Conservation (phyloP, 2,329 filamentous ascomycete species). For the Westerdykella sp. region DNA sequence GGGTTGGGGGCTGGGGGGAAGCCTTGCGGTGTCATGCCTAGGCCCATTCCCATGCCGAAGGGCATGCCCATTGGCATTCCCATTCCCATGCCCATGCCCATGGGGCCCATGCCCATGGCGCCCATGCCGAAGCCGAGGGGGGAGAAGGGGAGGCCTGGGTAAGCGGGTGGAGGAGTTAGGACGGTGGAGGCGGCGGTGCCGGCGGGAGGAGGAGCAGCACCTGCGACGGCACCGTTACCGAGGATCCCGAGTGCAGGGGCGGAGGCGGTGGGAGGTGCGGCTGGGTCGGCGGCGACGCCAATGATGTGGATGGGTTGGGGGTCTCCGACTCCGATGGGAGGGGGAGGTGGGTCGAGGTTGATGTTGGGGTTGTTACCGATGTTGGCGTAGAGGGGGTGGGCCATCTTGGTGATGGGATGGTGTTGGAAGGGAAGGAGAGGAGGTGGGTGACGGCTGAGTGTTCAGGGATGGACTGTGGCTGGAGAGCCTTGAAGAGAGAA, state of each 20-base stretch:
- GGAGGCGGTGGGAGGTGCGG: not conserved
- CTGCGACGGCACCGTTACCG: slow-evolving; percentile 7
- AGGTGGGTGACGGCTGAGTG: too few relatives aligned
- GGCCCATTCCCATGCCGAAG: slow-evolving; percentile 4
- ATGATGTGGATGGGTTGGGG: slow-evolving; percentile 6
- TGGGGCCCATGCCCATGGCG: slow-evolving; percentile 12
- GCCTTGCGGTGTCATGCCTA: slow-evolving; percentile 14
- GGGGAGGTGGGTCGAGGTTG: slow-evolving; percentile 28
- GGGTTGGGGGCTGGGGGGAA: slow-evolving; percentile 20
- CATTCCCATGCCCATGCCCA: too few relatives aligned
- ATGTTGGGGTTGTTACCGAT: slow-evolving; percentile 32
- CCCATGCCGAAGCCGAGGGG: slow-evolving; percentile 19
- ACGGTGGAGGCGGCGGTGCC: slow-evolving; percentile 10
- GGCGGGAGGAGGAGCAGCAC: slow-evolving; percentile 10
- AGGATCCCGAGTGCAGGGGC: not conserved
- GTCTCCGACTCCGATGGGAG: slow-evolving; percentile 12
- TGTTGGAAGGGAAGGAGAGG: too few relatives aligned
- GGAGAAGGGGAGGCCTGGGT: slow-evolving; percentile 9
- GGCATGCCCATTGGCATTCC: not conserved
- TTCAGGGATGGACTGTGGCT: too few relatives aligned
- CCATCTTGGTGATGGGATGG: too few relatives aligned
- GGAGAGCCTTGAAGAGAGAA: too few relatives aligned
- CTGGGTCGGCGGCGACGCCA: slow-evolving; percentile 1
- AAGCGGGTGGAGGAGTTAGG: slow-evolving; percentile 4
- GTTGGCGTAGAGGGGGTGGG: slow-evolving; percentile 22